Conservation (phyloP, 1,284 basidiomycete genomes). For the Pseudozyma pruni region DNA sequence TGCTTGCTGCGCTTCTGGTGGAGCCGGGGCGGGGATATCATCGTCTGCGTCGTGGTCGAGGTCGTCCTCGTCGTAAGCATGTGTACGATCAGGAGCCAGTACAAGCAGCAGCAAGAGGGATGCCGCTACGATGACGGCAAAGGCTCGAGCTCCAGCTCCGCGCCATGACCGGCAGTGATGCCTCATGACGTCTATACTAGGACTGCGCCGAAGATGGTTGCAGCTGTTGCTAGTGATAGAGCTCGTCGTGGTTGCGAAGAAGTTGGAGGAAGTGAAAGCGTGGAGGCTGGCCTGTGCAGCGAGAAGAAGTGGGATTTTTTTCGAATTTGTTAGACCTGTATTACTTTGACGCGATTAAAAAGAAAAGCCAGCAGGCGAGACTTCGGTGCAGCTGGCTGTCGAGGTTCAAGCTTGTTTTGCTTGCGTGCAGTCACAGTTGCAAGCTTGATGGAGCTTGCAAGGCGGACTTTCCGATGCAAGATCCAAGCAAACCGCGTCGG, state of each 20-base stretch:
- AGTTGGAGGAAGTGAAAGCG: background rate
- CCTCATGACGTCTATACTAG: no score
- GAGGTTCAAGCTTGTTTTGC: no score
- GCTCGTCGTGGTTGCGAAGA: background rate
- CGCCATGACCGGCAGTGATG: background rate
- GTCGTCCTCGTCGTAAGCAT: constrained; percentile 22
- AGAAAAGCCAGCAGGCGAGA: no score
- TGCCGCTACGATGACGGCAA: constrained; percentile 3
- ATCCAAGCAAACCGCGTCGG: background rate
- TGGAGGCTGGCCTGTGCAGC: constrained; percentile 6
- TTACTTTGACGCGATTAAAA: no score
- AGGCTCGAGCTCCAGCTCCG: constrained; percentile 1
- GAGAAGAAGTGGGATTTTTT: background rate
- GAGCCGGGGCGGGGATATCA: background rate
- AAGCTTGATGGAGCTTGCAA: no score
- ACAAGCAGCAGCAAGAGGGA: constrained; percentile 23
- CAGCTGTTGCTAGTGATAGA: no score
- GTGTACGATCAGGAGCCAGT: background rate
- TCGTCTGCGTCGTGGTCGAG: constrained; percentile 13
- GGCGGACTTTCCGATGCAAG: constrained; percentile 1
- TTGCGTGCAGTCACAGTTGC: no score
- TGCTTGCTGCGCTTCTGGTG: constrained; percentile 27
- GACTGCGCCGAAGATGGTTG: no score
- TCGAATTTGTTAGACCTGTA: background rate
- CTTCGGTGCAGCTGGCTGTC: no score